Percentiles rank a stretch among this genome's conserved stretches.
phyloP scores from a whole-genome alignment of 140 eudicot species.

The Stevia rebaudiana region DNA sequence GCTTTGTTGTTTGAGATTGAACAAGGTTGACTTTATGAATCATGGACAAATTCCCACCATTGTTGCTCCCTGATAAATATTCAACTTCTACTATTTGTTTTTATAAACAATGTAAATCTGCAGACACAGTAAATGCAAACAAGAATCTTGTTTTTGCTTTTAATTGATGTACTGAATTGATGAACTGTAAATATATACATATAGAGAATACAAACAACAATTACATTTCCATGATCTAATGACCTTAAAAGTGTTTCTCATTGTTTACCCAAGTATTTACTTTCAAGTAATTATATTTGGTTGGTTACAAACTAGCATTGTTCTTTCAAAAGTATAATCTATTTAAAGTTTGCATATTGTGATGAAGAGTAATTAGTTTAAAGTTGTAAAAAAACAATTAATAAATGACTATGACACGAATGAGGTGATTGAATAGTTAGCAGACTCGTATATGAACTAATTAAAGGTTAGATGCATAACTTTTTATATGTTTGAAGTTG shows the following conservation, averaged over 20 bases:
- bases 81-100: slow-evolving; percentile 16
- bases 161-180: slow-evolving; percentile 7
- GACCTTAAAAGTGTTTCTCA: background rate
- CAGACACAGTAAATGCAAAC: background rate
- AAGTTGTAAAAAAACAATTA: background rate
- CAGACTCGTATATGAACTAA: background rate
- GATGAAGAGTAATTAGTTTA: background rate
- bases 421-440: background rate
- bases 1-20: slow-evolving; percentile 62
- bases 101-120: background rate
- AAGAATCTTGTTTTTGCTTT: background rate
- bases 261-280: background rate
- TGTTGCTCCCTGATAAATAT: slow-evolving; percentile 35
- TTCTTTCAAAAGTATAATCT: background rate
- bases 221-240: background rate
- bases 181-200: slow-evolving; percentile 3
- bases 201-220: background rate
- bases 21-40: slow-evolving; percentile 66
- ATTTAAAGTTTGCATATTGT: background rate
- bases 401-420: background rate
- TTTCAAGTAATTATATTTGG: background rate
- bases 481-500: background rate
- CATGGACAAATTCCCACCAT: slow-evolving; percentile 71
- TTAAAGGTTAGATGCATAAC: background rate
- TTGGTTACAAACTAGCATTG: background rate